Evolutionary conservation across 441 rosid species (phyloP).

Genomic region (Corymbia calophylla): DNA sequence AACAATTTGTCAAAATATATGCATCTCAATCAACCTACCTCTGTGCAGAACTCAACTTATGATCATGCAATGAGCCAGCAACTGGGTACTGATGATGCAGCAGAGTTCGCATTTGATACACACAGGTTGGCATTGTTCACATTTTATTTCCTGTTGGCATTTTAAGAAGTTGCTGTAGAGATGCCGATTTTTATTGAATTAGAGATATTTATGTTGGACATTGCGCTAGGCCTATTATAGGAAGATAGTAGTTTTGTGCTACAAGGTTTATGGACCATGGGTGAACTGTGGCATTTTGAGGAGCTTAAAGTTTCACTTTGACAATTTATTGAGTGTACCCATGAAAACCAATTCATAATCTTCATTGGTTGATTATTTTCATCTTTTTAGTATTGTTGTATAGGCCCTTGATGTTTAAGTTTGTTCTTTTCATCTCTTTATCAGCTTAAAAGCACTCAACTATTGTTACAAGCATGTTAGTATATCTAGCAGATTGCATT

Average conservation of each 20-base stretch:
- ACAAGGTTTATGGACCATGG: background rate
- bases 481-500: background rate
- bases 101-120: slow-evolving; percentile 25
- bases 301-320: background rate
- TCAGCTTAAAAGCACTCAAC: background rate
- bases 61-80: slow-evolving; percentile 19
- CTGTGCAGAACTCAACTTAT: slow-evolving; percentile 10
- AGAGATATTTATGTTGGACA: background rate
- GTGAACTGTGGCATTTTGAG: background rate
- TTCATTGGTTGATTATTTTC: background rate
- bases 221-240: background rate
- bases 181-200: background rate
- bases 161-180: background rate
- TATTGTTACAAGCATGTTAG: background rate
- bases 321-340: background rate
- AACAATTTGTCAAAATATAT: slow-evolving; percentile 14
- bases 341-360: background rate
- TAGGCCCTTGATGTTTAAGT: background rate
- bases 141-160: background rate
- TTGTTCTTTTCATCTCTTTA: background rate
- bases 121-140: slow-evolving; percentile 29
- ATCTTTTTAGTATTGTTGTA: background rate
- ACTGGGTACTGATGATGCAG: slow-evolving; percentile 15
- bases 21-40: slow-evolving; percentile 12
- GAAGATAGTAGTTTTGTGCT: background rate